Conservation (phyloP, 179 eudicot species). For the Vitellaria paradoxa region DNA sequence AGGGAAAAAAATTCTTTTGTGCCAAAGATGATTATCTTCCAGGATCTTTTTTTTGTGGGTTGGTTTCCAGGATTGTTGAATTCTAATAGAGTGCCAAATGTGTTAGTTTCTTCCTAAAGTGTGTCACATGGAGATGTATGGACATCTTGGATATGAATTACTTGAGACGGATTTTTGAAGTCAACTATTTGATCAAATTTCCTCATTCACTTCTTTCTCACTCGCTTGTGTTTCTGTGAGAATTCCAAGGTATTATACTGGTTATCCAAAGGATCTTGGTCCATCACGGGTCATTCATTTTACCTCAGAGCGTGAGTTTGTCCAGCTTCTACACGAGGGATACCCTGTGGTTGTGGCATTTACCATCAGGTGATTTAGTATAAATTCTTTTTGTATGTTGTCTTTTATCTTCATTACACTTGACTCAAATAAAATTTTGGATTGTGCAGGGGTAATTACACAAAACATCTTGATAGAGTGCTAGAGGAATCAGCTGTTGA, state of each 20-base stretch:
- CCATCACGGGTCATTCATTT: constrained; percentile 89
- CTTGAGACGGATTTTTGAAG: not conserved
- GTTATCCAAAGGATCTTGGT: constrained; percentile 91
- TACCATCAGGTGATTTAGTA: constrained; percentile 62
- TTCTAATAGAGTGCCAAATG: not conserved
- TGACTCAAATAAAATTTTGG: constrained; percentile 5
- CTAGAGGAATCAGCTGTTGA: constrained; percentile 87
- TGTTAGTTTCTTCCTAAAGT: not conserved
- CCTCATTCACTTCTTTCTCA: not conserved
- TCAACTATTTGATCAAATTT: constrained; percentile 6
- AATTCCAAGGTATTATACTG: constrained; percentile 74
- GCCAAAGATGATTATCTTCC: not conserved
- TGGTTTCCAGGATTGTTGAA: not conserved
- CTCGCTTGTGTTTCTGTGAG: constrained; percentile 18
- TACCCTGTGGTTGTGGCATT: constrained; percentile 88
- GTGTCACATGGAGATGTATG: not conserved
- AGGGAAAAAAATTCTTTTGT: not conserved
- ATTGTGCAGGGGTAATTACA: constrained; percentile 70
- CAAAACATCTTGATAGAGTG: constrained; percentile 83
- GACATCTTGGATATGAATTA: not conserved
- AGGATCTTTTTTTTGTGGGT: too few species aligned
- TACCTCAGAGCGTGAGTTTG: constrained; percentile 90
- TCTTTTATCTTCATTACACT: not conserved
- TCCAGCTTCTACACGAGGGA: constrained; percentile 87
- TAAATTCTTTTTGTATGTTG: not conserved